phyloP scores from a whole-genome alignment of 495 filamentous ascomycete genomes.

The Lepraria neglecta region DNA sequence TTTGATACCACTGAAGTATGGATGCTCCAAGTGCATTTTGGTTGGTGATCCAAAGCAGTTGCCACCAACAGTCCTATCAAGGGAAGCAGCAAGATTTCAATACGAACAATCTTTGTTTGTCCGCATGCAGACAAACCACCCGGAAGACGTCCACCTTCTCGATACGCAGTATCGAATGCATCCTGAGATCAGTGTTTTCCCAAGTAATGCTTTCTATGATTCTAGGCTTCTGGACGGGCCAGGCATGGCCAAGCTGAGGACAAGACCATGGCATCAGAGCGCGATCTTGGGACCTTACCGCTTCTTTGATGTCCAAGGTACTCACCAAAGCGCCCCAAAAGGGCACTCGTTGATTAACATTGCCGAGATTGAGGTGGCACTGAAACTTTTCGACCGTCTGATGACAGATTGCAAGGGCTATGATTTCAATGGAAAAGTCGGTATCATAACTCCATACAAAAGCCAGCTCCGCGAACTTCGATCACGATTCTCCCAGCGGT shows the following conservation, averaged over 20 bases:
- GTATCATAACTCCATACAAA: slow-evolving; percentile 97
- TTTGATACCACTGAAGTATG: slow-evolving; percentile 94
- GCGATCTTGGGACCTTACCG: slow-evolving; percentile 79
- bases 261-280: slow-evolving; percentile 78
- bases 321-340: slow-evolving; percentile 66
- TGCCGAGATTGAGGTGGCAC: slow-evolving; percentile 75
- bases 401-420: slow-evolving; percentile 59
- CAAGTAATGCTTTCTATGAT: slow-evolving; percentile 88
- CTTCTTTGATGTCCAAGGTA: slow-evolving; percentile 94
- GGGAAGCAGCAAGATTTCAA: slow-evolving; percentile 83
- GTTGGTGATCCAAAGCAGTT: slow-evolving; percentile 97
- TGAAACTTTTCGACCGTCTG: slow-evolving; percentile 75
- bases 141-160: slow-evolving; percentile 83
- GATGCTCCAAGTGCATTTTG: slow-evolving; percentile 91
- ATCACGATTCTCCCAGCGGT: slow-evolving; percentile 58
- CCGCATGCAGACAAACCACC: slow-evolving; percentile 89
- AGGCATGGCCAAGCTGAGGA: slow-evolving; percentile 68
- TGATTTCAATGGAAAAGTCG: slow-evolving; percentile 76
- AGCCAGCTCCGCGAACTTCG: slow-evolving; percentile 80
- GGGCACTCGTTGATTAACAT: slow-evolving; percentile 87
- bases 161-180: slow-evolving; percentile 99
- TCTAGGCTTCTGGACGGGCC: slow-evolving; percentile 74
- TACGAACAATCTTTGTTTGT: slow-evolving; percentile 99
- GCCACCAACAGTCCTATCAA: slow-evolving; percentile 90
- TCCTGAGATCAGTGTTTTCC: slow-evolving; percentile 85